Evolutionary conservation across 805 yeast species (phyloP).

Genomic region (Jamesozyma rosinii): DNA sequence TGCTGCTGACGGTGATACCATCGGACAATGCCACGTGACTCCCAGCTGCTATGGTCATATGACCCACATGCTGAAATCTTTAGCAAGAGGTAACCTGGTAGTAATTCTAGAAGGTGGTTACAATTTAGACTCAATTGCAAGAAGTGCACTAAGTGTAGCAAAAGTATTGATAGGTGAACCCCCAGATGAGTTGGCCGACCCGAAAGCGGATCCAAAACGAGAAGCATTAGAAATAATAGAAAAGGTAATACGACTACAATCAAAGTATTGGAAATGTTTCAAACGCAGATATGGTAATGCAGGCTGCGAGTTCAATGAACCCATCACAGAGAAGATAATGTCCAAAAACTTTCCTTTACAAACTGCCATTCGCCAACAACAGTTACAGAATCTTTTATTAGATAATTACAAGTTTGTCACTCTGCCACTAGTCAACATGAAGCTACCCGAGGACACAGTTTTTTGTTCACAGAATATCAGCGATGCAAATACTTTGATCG

Average conservation of each 20-base stretch:
- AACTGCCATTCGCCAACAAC: constrained; percentile 69
- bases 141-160: constrained; percentile 84
- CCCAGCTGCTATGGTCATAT: constrained; percentile 95
- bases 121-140: constrained; percentile 81
- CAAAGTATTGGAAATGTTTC: constrained; percentile 80
- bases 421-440: constrained; percentile 51
- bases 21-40: constrained; percentile 92
- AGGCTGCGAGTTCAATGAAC: constrained; percentile 32
- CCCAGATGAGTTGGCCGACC: constrained; percentile 63
- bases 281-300: constrained; percentile 50
- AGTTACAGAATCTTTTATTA: constrained; percentile 44
- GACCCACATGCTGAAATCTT: constrained; percentile 81
- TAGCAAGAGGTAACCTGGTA: constrained; percentile 82
- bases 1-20: constrained; percentile 96
- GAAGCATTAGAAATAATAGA: constrained; percentile 75
- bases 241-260: constrained; percentile 70
- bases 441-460: constrained; percentile 31
- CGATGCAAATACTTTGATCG: constrained; percentile 51
- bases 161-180: constrained; percentile 91
- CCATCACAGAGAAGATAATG: constrained; percentile 22
- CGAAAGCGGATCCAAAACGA: constrained; percentile 46
- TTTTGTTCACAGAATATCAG: constrained; percentile 58
- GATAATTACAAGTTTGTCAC: constrained; percentile 46
- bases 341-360: constrained; percentile 45
- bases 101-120: constrained; percentile 96